These are phyloP conservation scores for Darksidea phi DNA, from an alignment of 495 filamentous ascomycete genomes.

Conservation along the genomic window DNA sequence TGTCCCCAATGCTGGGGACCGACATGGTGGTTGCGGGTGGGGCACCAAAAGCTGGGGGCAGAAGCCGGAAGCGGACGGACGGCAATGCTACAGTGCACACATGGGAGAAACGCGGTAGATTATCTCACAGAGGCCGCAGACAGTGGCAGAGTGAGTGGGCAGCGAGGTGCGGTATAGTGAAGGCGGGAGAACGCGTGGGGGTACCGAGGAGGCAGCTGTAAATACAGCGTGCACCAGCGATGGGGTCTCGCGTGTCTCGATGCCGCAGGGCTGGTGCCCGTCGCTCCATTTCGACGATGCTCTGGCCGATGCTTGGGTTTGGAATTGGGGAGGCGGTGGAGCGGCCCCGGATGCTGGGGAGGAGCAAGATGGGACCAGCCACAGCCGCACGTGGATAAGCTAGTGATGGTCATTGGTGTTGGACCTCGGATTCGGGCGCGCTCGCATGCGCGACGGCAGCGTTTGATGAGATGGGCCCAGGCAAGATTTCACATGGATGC, in stretches of 20 bases:
- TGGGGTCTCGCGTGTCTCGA: neutral
- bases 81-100: too few relatives aligned
- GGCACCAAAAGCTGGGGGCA: neutral
- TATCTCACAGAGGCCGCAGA: too few relatives aligned
- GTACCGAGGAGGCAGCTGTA: neutral
- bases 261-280: neutral
- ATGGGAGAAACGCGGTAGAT: too few relatives aligned
- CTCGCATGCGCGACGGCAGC: neutral
- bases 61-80: too few relatives aligned
- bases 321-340: conserved; percentile 1
- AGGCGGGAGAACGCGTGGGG: neutral
- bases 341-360: neutral
- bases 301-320: conserved; percentile 16
- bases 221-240: neutral
- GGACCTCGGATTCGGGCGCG: neutral
- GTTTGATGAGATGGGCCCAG: neutral
- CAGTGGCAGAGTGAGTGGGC: neutral
- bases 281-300: neutral
- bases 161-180: neutral
- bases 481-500: neutral
- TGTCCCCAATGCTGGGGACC: conserved; percentile 44
- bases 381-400: conserved; percentile 23
- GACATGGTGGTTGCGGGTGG: conserved; percentile 21
- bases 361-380: neutral
- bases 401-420: conserved; percentile 23